Evolutionary conservation across 2,329 filamentous ascomycete genomes (phyloP), one percentile per base, ranked within the genome.

Genomic region (Fonsecaea multimorphosa): DNA sequence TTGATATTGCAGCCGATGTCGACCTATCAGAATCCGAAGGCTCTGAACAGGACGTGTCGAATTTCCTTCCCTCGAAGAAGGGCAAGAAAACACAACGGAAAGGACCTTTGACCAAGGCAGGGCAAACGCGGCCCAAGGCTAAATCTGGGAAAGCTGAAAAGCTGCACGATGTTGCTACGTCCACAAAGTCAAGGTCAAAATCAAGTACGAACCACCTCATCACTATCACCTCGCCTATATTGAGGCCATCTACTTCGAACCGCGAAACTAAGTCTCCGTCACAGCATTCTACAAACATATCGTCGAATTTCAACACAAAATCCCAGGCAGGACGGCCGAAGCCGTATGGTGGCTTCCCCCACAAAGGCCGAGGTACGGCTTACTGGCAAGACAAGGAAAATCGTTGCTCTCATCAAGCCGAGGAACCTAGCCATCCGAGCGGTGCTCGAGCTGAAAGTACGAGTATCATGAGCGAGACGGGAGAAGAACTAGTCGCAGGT

Each of bases 251-350:
- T 63, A 65, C 65, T 51, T 66, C 59, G 65, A 68, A 64, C 51
- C 65, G 60, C 64, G 58, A 69, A 71, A 68, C 68, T 71, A 71
- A 69, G 65, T 71, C 68, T 70, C 65, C 63, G 27, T 72, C 65
- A 63, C 66, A 71, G 68, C 68, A 65, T 59, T 60, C 64, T 60
- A 60, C 58, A 60, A 53, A 38, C 19, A 36, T 19, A 24, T 60
- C 53, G 36, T 64, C 64, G 36, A 65, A 56, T 49, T 49, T 46
- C 40, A 49, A 53, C 58, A 27, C 34, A 46, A 19, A 38, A 56
- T 31, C 57, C 36, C 57, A 51, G 53, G 34, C 44, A 58, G 62
- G 58, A 46, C 49, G 12, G 59, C 55, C 38, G 52, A 70, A 64
- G 69, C 69, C 40, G 36, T 70, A 63, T 72, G 70, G 70, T 72